Evolutionary conservation across 495 filamentous ascomycete species (phyloP).

Genomic region (Cercophora samala): DNA sequence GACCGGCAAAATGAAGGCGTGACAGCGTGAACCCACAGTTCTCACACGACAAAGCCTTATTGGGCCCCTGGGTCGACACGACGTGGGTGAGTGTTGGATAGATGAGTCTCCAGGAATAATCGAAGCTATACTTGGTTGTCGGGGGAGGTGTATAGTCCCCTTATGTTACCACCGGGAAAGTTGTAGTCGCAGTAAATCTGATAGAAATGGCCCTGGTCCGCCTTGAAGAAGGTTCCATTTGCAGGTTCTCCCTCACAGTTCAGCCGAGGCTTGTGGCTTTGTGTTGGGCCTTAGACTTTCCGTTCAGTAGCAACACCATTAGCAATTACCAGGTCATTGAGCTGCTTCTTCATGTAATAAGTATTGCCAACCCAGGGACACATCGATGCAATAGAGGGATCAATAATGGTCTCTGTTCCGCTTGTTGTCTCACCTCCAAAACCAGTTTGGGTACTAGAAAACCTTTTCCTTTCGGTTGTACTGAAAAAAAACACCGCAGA

Average conservation of each 20-base stretch:
- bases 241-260: background rate
- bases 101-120: background rate
- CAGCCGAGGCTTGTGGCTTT: background rate
- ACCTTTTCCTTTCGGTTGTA: too few species aligned
- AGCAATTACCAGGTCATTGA: background rate
- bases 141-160: background rate
- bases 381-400: background rate
- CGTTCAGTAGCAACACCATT: background rate
- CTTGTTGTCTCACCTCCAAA: too few species aligned
- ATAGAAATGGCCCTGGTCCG: slow-evolving; percentile 3
- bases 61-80: too few species aligned
- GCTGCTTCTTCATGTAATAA: background rate
- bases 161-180: slow-evolving; percentile 7
- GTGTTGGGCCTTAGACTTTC: background rate
- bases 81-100: background rate
- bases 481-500: slow-evolving; percentile 3
- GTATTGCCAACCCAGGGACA: background rate
- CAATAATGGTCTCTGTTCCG: background rate
- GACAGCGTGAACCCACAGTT: background rate
- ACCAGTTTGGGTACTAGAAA: too few species aligned
- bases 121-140: background rate
- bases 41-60: background rate
- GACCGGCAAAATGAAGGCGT: background rate
- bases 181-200: slow-evolving; percentile 6
- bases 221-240: slow-evolving; percentile 3